Conservation (phyloP, 371 early-diverging fungal species). For the Encephalitozoon hellem region DNA sequence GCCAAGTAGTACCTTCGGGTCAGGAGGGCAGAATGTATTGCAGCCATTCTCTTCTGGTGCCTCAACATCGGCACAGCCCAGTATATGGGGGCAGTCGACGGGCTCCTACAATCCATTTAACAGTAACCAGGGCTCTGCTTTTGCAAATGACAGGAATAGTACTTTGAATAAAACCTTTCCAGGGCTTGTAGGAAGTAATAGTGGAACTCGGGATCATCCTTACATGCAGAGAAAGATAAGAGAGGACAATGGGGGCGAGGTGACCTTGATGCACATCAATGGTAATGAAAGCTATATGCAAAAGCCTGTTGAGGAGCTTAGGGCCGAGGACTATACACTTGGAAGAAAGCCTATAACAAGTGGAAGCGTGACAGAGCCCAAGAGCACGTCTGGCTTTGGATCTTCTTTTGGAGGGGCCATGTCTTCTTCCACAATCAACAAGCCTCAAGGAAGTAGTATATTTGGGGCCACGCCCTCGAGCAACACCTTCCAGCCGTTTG, state of each 20-base stretch:
- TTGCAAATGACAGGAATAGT: background rate
- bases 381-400: background rate
- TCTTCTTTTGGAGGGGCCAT: background rate
- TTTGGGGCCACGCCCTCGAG: background rate
- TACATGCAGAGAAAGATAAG: conserved; percentile 21
- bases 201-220: conserved; percentile 30
- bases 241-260: conserved; percentile 32
- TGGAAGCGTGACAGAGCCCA: background rate
- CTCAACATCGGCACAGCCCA: background rate
- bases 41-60: background rate
- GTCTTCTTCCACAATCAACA: background rate
- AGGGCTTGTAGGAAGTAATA: background rate
- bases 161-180: background rate
- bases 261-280: conserved; percentile 26
- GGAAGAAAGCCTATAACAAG: conserved; percentile 18
- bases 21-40: background rate
- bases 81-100: background rate
- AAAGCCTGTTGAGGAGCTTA: conserved; percentile 36
- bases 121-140: background rate
- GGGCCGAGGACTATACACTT: conserved; percentile 42
- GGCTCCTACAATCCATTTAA: background rate
- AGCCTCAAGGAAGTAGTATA: background rate
- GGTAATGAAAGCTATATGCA: conserved; percentile 37
- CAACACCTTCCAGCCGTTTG: background rate
- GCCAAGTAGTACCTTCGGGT: background rate